Evolutionary conservation across 208 protist species (phyloP), one percentile per base, ranked within the genome.

Genomic region (Acanthamoeba polyphaga): DNA sequence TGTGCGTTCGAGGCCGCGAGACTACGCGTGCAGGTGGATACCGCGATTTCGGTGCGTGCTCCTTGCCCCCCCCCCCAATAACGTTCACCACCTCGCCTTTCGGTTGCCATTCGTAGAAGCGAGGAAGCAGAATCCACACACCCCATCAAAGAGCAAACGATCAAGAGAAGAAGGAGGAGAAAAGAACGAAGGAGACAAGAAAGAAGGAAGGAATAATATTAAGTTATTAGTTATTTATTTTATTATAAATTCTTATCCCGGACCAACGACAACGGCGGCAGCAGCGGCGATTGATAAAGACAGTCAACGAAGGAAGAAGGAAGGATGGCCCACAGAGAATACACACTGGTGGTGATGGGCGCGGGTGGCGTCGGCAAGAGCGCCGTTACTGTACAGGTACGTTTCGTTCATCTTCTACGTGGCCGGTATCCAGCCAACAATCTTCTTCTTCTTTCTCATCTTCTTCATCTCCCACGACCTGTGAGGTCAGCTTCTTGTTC

Each of bases 321-420:
- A 27, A 70, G 19, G 53, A 53, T 60, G 53, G 78, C 78, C 32
- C 46, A 62, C 27, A 91, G 62, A 51, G 62, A 64, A 43, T 91
- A 91, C 84, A 91, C 53, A 15, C 22, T 93, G 13, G 89, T 78
- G 43, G 70, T 93, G 17, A 29, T 93, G 49, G 89, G 89, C 43
- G 34, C 89, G 24, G 89, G 89, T 38, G 89, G 89, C 43, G 89
- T 93, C 22, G 89, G 89, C 19, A 93, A 93, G 85, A 70, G 53
- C 62, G 46, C 53, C 38, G 38, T 92, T 43, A 92, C 85, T 53
- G 55, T 92, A 38, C 85, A 92, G 85, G 38, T 92, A 34, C 64
- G 64, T 64, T 64, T 27, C 38, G 38, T 7, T 27, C 22, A 1
- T 64, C 58, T 17, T 64, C 58, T 15, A n/a, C 17, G 7, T 12